Percentiles rank a stretch among this genome's conserved stretches.
phyloP scores from a whole-genome alignment of 2,329 filamentous ascomycete genomes.

The Lachnellula subtilissima region DNA sequence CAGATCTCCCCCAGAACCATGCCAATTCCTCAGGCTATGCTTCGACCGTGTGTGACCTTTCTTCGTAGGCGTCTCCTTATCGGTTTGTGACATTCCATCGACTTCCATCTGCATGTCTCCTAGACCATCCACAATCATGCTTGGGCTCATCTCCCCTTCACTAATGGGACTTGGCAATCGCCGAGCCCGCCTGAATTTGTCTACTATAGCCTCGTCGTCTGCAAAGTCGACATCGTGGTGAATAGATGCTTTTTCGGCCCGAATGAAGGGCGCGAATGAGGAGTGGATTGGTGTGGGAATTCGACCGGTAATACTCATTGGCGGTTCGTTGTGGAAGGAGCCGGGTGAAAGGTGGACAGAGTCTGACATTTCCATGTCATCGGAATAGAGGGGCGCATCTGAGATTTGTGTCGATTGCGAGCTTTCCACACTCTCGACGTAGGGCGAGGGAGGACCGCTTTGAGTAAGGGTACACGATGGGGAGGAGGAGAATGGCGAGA shows the following conservation, averaged over 20 bases:
- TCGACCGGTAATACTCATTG: constrained; percentile 25
- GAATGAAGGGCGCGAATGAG: constrained; percentile 27
- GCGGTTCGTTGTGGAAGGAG: constrained; percentile 26
- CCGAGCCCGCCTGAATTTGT: constrained; percentile 23
- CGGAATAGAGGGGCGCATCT: constrained; percentile 21
- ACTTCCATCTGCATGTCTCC: constrained; percentile 32
- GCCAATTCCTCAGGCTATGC: constrained; percentile 31
- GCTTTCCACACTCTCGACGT: constrained; percentile 11
- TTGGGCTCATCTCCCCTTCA: constrained; percentile 31
- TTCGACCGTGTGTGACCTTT: constrained; percentile 31
- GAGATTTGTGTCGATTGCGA: constrained; percentile 25
- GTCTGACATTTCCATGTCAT: constrained; percentile 32
- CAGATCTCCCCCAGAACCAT: constrained; percentile 21
- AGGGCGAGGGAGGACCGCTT: constrained; percentile 16
- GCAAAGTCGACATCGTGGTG: constrained; percentile 18
- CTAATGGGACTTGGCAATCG: constrained; percentile 33
- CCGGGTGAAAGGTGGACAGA: constrained; percentile 27
- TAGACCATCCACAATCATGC: constrained; percentile 26
- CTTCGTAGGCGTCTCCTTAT: constrained; percentile 26
- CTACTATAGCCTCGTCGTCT: constrained; percentile 26
- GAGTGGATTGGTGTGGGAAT: constrained; percentile 33
- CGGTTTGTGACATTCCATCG: constrained; percentile 14
- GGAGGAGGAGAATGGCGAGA: constrained; percentile 24
- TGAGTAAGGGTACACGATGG: constrained; percentile 16
- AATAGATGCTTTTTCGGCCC: constrained; percentile 18